Conservation (phyloP, 257 asterid species). For the Anisodus acutangulus region DNA sequence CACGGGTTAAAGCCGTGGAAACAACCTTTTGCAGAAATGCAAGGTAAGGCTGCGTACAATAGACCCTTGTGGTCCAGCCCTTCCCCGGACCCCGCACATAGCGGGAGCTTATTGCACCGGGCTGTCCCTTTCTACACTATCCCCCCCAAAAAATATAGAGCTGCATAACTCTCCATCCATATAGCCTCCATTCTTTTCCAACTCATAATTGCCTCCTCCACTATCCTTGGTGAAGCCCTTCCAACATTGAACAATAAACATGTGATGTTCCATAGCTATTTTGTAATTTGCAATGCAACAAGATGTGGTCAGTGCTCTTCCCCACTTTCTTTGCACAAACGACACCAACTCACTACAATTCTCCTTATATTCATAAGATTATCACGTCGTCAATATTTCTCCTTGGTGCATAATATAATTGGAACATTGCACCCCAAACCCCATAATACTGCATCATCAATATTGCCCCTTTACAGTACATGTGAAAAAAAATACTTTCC, state of each 20-base stretch:
- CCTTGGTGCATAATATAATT: not conserved
- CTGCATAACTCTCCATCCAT: not conserved
- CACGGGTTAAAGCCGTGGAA: too few species aligned
- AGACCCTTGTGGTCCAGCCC: too few species aligned
- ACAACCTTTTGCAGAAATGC: too few species aligned
- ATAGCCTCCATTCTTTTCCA: not conserved
- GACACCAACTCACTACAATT: not conserved
- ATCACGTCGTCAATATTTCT: not conserved
- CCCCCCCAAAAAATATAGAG: not conserved
- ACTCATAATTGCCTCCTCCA: constrained; percentile 25
- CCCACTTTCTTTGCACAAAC: not conserved
- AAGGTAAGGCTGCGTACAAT: too few species aligned
- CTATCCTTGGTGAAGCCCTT: constrained; percentile 1
- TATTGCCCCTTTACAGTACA: not conserved
- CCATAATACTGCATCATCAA: not conserved
- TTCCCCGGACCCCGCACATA: too few species aligned
- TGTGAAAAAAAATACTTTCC: not conserved
- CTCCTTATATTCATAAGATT: not conserved
- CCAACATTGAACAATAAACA: not conserved
- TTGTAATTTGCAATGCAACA: not conserved
- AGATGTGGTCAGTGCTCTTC: not conserved
- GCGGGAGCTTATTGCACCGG: too few species aligned
- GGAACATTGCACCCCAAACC: too few species aligned
- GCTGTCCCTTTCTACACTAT: too few species aligned
- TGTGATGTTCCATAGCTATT: not conserved